A percentile compares a stretch with the other conserved stretches of the same genome.
phyloP scores from a whole-genome alignment of 192 early-diverging fungal genomes.

The Rhizophagus clarus region DNA sequence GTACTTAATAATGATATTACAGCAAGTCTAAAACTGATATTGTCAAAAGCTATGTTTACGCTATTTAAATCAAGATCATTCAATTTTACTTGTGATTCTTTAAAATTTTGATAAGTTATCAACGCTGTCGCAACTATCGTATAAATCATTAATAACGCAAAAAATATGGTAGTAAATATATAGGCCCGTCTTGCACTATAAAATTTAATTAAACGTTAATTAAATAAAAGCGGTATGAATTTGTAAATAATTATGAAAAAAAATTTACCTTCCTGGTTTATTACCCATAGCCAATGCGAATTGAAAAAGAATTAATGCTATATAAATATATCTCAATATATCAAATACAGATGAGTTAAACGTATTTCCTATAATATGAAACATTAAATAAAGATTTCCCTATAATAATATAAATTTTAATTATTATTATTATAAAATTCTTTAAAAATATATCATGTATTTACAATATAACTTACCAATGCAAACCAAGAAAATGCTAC shows the following conservation, averaged over 20 bases:
- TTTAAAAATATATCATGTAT: conserved; percentile 9
- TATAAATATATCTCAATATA: conserved; percentile 58
- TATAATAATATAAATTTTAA: conserved; percentile 27
- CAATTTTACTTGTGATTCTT: neutral
- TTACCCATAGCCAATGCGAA: conserved; percentile 94
- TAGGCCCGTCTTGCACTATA: conserved; percentile 54
- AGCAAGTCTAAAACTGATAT: conserved; percentile 48
- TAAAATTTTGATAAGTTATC: conserved; percentile 47
- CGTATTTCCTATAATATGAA: conserved; percentile 76
- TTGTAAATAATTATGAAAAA: too few relatives aligned
- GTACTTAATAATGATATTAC: conserved; percentile 59
- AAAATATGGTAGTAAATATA: conserved; percentile 48
- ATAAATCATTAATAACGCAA: conserved; percentile 52
- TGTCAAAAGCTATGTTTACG: conserved; percentile 35
- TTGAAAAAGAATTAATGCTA: conserved; percentile 75
- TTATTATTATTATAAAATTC: conserved; percentile 10
- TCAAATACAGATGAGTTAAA: conserved; percentile 41
- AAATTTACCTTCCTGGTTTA: conserved; percentile 80
- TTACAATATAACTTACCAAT: conserved; percentile 59
- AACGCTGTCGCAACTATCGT: conserved; percentile 53
- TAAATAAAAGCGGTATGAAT: too few relatives aligned
- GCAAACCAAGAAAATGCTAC: conserved; percentile 91
- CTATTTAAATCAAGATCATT: conserved; percentile 21
- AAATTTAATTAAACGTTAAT: conserved; percentile 35
- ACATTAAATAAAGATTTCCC: conserved; percentile 89